Conservation (phyloP, 805 yeast genomes). For the Zygoascus bituminiphila region DNA sequence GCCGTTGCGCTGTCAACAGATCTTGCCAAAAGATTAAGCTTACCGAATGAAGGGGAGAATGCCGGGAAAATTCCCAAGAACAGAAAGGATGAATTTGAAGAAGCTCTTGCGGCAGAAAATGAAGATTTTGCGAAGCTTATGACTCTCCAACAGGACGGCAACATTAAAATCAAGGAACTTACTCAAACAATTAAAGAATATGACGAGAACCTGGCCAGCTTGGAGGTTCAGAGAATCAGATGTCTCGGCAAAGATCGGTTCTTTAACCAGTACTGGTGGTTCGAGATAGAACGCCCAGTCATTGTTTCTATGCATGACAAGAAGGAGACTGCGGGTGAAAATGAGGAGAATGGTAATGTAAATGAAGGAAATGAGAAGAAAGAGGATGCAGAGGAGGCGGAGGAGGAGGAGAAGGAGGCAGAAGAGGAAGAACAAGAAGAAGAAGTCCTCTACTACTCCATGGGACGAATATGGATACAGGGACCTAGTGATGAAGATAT, state of each 20-base stretch:
- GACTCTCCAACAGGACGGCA: conserved; percentile 13
- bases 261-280: conserved; percentile 92
- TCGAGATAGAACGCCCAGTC: conserved; percentile 49
- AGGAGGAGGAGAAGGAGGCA: conserved; percentile 16
- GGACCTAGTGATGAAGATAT: conserved; percentile 62
- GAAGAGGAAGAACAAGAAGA: conserved; percentile 33
- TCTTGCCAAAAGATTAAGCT: background rate
- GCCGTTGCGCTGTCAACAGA: conserved; percentile 5
- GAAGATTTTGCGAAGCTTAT: conserved; percentile 4
- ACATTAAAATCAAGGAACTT: conserved; percentile 36
- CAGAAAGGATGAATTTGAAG: conserved; percentile 1
- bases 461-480: conserved; percentile 86
- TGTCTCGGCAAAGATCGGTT: conserved; percentile 75
- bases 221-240: conserved; percentile 67
- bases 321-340: background rate
- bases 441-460: conserved; percentile 37
- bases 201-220: conserved; percentile 44
- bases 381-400: background rate
- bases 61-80: background rate
- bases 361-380: conserved; percentile 28
- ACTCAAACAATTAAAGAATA: conserved; percentile 42
- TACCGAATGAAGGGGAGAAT: background rate
- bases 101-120: background rate
- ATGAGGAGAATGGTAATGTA: background rate
- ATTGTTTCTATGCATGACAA: conserved; percentile 3